These are phyloP conservation scores for Pyronema domesticum DNA, from an alignment of 495 filamentous ascomycete species.

Conservation along the genomic window DNA sequence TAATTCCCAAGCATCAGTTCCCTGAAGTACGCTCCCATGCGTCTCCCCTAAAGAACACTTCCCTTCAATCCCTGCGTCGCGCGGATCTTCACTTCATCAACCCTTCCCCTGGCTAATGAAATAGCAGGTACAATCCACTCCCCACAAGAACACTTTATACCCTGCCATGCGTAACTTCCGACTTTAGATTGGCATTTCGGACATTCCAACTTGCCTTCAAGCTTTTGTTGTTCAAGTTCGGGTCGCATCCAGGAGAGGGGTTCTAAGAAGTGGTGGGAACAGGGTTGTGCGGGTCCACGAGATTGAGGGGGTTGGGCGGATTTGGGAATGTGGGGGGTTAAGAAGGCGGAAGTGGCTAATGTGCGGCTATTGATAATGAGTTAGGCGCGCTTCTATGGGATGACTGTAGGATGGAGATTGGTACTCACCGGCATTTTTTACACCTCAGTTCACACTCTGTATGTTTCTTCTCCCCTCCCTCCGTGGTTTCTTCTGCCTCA, in stretches of 20 bases:
- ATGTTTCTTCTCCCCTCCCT: conserved; percentile 11
- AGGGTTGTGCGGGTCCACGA: conserved; percentile 27
- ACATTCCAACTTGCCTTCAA: conserved; percentile 70
- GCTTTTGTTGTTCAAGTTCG: conserved; percentile 52
- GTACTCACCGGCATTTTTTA: conserved; percentile 34
- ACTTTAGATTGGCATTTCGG: conserved; percentile 67
- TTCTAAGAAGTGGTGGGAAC: conserved; percentile 75
- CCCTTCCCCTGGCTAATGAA: conserved; percentile 57
- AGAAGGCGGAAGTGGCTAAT: conserved; percentile 45
- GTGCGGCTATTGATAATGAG: conserved; percentile 31
- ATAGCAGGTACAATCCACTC: conserved; percentile 87
- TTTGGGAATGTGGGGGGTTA: conserved; percentile 35
- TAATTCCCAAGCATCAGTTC: too few species aligned
- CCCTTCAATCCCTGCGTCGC: too few species aligned
- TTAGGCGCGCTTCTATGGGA: background rate
- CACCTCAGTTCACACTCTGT: conserved; percentile 30
- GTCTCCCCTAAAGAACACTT: too few species aligned
- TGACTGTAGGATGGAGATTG: background rate
- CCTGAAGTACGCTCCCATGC: too few species aligned
- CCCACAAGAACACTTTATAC: conserved; percentile 78
- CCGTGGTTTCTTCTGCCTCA: conserved; percentile 25
- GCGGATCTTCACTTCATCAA: conserved; percentile 45
- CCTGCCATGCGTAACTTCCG: conserved; percentile 90
- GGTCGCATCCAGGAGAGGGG: conserved; percentile 86
- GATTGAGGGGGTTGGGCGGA: conserved; percentile 5